Percentiles rank a stretch among this genome's conserved stretches.
These are phyloP conservation scores for Macrotyloma uniflorum DNA, from an alignment of 306 rosid species.

Conservation along the genomic window DNA sequence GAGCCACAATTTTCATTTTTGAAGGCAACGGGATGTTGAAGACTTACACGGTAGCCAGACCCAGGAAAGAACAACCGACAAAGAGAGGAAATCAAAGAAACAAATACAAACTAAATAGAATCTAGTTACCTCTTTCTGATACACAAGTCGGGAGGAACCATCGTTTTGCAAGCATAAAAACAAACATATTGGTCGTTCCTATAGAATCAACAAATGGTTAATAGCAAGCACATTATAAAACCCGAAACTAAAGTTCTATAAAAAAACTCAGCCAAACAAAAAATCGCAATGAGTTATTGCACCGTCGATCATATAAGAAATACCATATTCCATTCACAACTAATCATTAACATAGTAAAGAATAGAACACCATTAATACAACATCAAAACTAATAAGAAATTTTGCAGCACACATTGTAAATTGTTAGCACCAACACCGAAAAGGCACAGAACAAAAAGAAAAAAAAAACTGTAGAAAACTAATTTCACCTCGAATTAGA, in stretches of 20 bases:
- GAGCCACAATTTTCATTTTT: neutral
- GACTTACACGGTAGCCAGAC: neutral
- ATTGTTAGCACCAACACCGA: conserved; percentile 9
- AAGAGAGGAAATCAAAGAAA: conserved; percentile 14
- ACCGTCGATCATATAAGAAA: neutral
- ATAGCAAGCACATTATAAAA: conserved; percentile 4
- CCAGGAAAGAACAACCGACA: conserved; percentile 22
- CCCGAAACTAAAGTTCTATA: neutral
- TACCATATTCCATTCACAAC: neutral
- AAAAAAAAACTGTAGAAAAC: neutral
- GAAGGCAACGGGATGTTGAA: neutral
- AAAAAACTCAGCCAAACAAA: conserved; percentile 6
- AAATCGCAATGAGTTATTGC: neutral
- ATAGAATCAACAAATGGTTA: neutral
- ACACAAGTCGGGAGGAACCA: conserved; percentile 24
- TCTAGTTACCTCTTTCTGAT: neutral
- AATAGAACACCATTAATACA: neutral
- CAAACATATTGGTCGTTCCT: neutral
- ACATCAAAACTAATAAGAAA: neutral
- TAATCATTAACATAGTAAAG: neutral
- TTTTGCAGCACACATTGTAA: neutral
- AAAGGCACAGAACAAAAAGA: neutral
- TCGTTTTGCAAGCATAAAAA: conserved; percentile 7
- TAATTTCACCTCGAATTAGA: neutral
- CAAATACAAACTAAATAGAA: neutral